Evolutionary conservation across 2,329 filamentous ascomycete genomes (phyloP).

Genomic region (Ceratocystis harringtonii): DNA sequence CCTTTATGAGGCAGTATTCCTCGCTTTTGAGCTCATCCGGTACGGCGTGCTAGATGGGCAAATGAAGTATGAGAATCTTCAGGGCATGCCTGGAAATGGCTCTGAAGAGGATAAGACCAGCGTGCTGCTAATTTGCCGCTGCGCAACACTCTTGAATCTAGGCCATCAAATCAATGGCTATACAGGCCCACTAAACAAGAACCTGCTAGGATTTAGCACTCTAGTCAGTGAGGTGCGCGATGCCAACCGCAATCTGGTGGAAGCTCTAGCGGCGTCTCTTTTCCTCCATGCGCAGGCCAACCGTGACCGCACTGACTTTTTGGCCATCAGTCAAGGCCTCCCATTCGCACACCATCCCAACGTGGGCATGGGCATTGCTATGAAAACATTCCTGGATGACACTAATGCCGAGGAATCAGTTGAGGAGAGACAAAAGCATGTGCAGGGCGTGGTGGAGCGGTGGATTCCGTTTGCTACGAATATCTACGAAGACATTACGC

Average conservation of each 20-base stretch:
- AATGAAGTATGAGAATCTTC: slow-evolving; percentile 39
- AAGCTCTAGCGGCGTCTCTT: slow-evolving; percentile 66
- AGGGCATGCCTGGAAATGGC: slow-evolving; percentile 40
- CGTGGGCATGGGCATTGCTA: slow-evolving; percentile 61
- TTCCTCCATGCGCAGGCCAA: slow-evolving; percentile 68
- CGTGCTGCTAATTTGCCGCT: slow-evolving; percentile 70
- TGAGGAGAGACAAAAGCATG: slow-evolving; percentile 31
- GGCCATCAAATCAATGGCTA: slow-evolving; percentile 78
- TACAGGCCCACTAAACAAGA: slow-evolving; percentile 83
- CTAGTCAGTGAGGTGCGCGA: slow-evolving; percentile 66
- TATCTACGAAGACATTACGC: slow-evolving; percentile 44
- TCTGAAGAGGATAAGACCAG: slow-evolving; percentile 60
- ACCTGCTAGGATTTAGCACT: slow-evolving; percentile 73
- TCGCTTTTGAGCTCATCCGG: slow-evolving; percentile 74
- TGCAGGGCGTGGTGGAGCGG: slow-evolving; percentile 35
- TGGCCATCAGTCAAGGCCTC: slow-evolving; percentile 57
- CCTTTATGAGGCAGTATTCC: slow-evolving; percentile 62
- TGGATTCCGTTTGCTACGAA: slow-evolving; percentile 45
- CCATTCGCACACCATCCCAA: slow-evolving; percentile 58
- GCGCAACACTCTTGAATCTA: slow-evolving; percentile 68
- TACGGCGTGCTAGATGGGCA: slow-evolving; percentile 63
- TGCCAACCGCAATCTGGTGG: slow-evolving; percentile 66
- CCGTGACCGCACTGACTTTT: slow-evolving; percentile 50
- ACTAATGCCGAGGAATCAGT: slow-evolving; percentile 37
- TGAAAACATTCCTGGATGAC: slow-evolving; percentile 67